Evolutionary conservation across 176 grass and related monocot genomes (phyloP), one percentile per base, ranked within the genome.

Genomic region (Urochloa ruziziensis): DNA sequence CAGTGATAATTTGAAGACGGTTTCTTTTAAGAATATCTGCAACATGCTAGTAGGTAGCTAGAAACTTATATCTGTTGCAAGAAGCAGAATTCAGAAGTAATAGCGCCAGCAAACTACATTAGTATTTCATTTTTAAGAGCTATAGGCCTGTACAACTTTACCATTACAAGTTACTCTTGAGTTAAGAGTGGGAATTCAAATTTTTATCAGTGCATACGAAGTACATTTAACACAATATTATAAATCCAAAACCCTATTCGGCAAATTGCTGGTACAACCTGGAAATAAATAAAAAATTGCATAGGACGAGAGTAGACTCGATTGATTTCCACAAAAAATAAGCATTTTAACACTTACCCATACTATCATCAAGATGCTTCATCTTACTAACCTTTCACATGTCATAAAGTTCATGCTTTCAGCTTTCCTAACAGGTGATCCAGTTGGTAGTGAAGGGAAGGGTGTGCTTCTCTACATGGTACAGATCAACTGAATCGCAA

Each of bases 21-120:
- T 6, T 65, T 21, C 25, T 89, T 80, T 44, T 81, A 52, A 85
- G 39, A 71, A 81, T 61, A 75, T 53, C 21, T 85, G 59, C 53
- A 83, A 11, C 39, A 70, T 62, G 59, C 43, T 54, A 28, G n/a
- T 18, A 70, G 42, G 57, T 43, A 61, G 43, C 32, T 85, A 52
- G 13, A 61, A 44, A 60, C 25, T 74, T 21, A 62, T 11, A 23
- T 52, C 39, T 61, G 37, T 68, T 81, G 62, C 24, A 37, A 75
- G 37, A 62, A 77, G 61, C 32, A 28, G 42, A 53, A 59, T 61
- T 56, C 37, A 78, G 39, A 81, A 80, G n/a, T 25, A 84, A 49
- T 44, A 53, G 29, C 10, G 21, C n/a, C 25, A 36, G 67, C 10
- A 42, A 62, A 51, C 19, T 82, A 70, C 40, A 46, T 28, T 46